phyloP scores from a whole-genome alignment of 179 eudicot genomes.

The Silene noctiflora region DNA sequence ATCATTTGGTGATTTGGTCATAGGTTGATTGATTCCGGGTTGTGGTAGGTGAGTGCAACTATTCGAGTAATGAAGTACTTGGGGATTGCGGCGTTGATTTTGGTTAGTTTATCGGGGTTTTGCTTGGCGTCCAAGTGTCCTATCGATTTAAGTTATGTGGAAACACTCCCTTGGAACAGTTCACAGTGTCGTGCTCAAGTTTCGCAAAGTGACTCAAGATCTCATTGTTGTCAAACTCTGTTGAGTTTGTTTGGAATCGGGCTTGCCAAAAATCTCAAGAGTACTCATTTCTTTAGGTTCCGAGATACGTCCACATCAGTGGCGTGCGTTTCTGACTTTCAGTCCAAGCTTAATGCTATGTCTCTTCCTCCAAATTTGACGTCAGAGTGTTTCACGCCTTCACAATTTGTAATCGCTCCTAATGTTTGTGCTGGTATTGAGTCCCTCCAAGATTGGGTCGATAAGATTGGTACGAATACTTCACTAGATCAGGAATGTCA shows the following conservation, averaged over 20 bases:
- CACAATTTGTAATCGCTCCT: slow-evolving; percentile 13
- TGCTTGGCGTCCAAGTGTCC: slow-evolving; percentile 12
- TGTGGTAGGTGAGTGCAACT: background rate
- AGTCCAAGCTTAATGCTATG: slow-evolving; percentile 12
- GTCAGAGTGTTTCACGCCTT: slow-evolving; percentile 9
- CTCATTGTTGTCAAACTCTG: slow-evolving; percentile 15
- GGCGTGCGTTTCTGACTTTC: slow-evolving; percentile 13
- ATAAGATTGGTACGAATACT: slow-evolving; percentile 8
- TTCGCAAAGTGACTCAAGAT: background rate
- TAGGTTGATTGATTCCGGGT: background rate
- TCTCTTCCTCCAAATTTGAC: slow-evolving; percentile 12
- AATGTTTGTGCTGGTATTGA: slow-evolving; percentile 15
- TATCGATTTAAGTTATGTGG: background rate
- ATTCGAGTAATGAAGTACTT: slow-evolving; percentile 5
- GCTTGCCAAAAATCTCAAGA: slow-evolving; percentile 13
- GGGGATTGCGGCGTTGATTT: background rate
- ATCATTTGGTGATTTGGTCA: background rate
- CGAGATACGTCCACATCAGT: background rate
- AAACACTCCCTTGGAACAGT: slow-evolving; percentile 18
- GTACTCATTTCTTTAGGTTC: slow-evolving; percentile 1
- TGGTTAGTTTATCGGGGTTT: slow-evolving; percentile 13
- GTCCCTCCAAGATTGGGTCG: slow-evolving; percentile 16
- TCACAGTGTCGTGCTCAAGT: slow-evolving; percentile 11
- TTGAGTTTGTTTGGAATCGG: slow-evolving; percentile 18
- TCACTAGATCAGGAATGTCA: slow-evolving; percentile 7